These are phyloP conservation scores for Ilex paraguariensis DNA, from an alignment of 305 asterid genomes.

Conservation along the genomic window DNA sequence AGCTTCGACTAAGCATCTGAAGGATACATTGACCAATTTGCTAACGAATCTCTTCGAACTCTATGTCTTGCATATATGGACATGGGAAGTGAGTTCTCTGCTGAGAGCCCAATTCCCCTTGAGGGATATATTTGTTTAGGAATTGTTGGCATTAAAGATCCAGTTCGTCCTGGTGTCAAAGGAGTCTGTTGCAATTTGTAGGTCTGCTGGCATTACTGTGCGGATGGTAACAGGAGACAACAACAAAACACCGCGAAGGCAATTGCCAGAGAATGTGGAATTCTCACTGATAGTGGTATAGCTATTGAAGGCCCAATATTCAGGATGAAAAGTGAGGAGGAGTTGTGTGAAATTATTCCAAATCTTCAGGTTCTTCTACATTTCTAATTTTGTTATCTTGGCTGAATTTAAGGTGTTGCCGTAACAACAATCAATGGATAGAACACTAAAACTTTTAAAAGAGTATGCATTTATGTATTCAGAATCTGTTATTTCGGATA, in stretches of 20 bases:
- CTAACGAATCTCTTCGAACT: slow-evolving; percentile 82
- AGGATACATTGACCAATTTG: slow-evolving; percentile 53
- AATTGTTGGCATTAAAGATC: slow-evolving; percentile 87
- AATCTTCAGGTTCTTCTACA: slow-evolving; percentile 60
- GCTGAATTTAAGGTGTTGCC: too few relatives aligned
- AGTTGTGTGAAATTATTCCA: slow-evolving; percentile 64
- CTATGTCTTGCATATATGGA: slow-evolving; percentile 78
- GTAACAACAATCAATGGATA: too few relatives aligned
- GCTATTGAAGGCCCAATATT: slow-evolving; percentile 95
- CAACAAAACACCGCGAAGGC: slow-evolving; percentile 89
- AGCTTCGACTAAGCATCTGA: slow-evolving; percentile 31
- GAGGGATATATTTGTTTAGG: slow-evolving; percentile 72
- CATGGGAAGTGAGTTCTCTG: slow-evolving; percentile 54
- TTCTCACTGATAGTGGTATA: slow-evolving; percentile 77
- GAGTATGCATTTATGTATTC: too few relatives aligned
- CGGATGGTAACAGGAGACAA: slow-evolving; percentile 98
- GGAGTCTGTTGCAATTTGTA: slow-evolving; percentile 87
- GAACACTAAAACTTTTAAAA: too few relatives aligned
- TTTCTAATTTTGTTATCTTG: neutral
- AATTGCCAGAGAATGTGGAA: slow-evolving; percentile 94
- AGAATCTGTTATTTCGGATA: too few relatives aligned
- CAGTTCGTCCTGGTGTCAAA: slow-evolving; percentile 89
- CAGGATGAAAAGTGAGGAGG: slow-evolving; percentile 66
- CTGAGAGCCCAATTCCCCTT: slow-evolving; percentile 49
- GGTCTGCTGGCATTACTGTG: slow-evolving; percentile 79